phyloP scores from a whole-genome alignment of 352 stramenopile species.

The Pythium volutum region DNA sequence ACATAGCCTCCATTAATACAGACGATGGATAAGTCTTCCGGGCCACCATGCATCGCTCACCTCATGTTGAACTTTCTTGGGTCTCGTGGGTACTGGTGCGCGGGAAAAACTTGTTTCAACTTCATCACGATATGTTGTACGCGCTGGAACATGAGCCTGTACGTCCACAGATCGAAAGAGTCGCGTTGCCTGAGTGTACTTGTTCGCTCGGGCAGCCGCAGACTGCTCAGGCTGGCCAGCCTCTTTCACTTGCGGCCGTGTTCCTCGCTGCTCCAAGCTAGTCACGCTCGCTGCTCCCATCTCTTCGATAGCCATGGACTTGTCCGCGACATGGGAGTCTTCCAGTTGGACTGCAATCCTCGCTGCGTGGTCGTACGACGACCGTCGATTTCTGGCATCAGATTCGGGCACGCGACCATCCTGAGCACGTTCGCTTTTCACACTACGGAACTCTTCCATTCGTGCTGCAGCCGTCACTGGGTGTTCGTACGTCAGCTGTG shows the following conservation, averaged over 20 bases:
- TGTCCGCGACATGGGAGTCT: not conserved
- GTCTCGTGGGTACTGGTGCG: not conserved
- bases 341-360: not conserved
- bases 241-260: not conserved
- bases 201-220: not conserved
- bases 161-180: not conserved
- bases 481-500: not conserved
- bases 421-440: conserved; percentile 1
- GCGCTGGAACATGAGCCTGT: not conserved
- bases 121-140: not conserved
- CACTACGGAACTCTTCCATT: not conserved
- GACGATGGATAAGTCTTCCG: not conserved
- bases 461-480: not conserved
- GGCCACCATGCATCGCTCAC: not conserved
- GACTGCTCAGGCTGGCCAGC: not conserved
- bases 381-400: not conserved
- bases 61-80: conserved; percentile 3
- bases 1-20: not conserved
- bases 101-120: not conserved
- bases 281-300: not conserved
- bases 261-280: not conserved
- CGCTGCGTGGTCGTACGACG: not conserved
- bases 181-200: not conserved
- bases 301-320: not conserved
- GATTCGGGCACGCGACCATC: not conserved